Percentiles rank a stretch among this genome's conserved stretches.
Evolutionary conservation across 1,139 yeast species (phyloP).

Genomic region (Nakaseomyces uthaithaninus): DNA sequence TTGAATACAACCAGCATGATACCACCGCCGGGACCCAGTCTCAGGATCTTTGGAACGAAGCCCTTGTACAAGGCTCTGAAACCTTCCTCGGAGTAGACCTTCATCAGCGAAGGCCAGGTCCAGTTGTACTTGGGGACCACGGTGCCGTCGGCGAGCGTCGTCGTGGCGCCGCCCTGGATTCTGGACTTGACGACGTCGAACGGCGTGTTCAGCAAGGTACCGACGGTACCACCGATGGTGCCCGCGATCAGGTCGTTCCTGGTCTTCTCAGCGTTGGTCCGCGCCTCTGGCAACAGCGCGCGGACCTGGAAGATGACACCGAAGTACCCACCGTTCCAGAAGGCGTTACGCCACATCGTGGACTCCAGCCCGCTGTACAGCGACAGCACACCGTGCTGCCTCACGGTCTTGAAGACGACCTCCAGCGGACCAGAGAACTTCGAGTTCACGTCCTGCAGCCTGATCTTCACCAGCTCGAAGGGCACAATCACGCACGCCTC

Average conservation of each 20-base stretch:
- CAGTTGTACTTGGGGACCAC: slow-evolving; percentile 61
- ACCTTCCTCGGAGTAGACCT: slow-evolving; percentile 85
- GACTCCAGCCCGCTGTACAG: slow-evolving; percentile 94
- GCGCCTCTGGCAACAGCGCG: slow-evolving; percentile 68
- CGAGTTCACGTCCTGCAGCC: slow-evolving; percentile 83
- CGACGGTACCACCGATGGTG: slow-evolving; percentile 92
- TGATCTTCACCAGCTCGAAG: slow-evolving; percentile 76
- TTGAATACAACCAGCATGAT: slow-evolving; percentile 92
- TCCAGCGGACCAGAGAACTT: slow-evolving; percentile 81
- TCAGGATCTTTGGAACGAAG: slow-evolving; percentile 90
- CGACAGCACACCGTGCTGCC: slow-evolving; percentile 70
- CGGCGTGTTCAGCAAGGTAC: slow-evolving; percentile 90
- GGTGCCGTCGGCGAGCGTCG: slow-evolving; percentile 41
- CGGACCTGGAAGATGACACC: slow-evolving; percentile 90
- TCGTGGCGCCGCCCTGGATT: slow-evolving; percentile 50
- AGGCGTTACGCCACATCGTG: slow-evolving; percentile 91
- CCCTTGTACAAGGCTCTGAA: slow-evolving; percentile 84
- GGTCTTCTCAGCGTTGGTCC: slow-evolving; percentile 61
- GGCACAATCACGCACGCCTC: slow-evolving; percentile 97
- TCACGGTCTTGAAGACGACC: slow-evolving; percentile 65
- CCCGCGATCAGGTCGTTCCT: slow-evolving; percentile 86
- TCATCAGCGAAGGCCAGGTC: slow-evolving; percentile 74
- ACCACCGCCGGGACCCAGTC: slow-evolving; percentile 99
- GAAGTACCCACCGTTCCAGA: slow-evolving; percentile 98
- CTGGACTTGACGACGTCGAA: slow-evolving; percentile 97